These are phyloP conservation scores for Colletotrichum salicis DNA, from an alignment of 2,329 filamentous ascomycete genomes.

Conservation along the genomic window DNA sequence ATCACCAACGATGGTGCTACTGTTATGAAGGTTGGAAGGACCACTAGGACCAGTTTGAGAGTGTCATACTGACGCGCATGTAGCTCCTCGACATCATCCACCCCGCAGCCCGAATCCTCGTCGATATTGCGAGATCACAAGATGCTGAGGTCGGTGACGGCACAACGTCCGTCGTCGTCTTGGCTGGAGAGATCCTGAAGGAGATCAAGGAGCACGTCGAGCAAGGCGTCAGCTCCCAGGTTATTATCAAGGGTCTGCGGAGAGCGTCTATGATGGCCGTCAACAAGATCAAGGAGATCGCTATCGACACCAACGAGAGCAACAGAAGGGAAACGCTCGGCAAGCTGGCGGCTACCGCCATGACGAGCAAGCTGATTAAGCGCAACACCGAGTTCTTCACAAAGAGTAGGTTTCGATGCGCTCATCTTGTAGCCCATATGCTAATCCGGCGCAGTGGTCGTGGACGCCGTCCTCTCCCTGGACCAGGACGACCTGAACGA, in stretches of 20 bases:
- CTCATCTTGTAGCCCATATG: background rate
- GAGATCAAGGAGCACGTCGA: constrained; percentile 97
- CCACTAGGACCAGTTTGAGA: background rate
- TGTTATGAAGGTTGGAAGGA: constrained; percentile 86
- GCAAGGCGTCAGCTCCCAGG: constrained; percentile 95
- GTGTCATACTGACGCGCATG: background rate
- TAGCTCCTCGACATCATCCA: constrained; percentile 98
- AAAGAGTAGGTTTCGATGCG: constrained; percentile 73
- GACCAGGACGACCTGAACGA: constrained; percentile 98
- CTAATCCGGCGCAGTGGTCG: constrained; percentile 76
- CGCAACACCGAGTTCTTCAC: constrained; percentile 97
- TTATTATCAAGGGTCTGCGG: constrained; percentile 95
- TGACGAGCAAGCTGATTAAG: constrained; percentile 99
- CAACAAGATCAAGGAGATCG: constrained; percentile 99
- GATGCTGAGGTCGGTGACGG: constrained; percentile 98
- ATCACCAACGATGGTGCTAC: constrained; percentile 99
- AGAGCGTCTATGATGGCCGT: constrained; percentile 90
- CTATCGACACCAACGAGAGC: constrained; percentile 82
- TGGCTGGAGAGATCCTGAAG: constrained; percentile 97
- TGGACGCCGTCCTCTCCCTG: constrained; percentile 93
- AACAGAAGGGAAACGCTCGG: constrained; percentile 87
- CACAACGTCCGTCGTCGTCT: constrained; percentile 95
- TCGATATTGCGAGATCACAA: constrained; percentile 98
- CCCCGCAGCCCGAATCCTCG: constrained; percentile 94
- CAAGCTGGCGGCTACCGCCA: constrained; percentile 93